phyloP scores from a whole-genome alignment of 305 asterid species.

The Plantago coronopus region DNA sequence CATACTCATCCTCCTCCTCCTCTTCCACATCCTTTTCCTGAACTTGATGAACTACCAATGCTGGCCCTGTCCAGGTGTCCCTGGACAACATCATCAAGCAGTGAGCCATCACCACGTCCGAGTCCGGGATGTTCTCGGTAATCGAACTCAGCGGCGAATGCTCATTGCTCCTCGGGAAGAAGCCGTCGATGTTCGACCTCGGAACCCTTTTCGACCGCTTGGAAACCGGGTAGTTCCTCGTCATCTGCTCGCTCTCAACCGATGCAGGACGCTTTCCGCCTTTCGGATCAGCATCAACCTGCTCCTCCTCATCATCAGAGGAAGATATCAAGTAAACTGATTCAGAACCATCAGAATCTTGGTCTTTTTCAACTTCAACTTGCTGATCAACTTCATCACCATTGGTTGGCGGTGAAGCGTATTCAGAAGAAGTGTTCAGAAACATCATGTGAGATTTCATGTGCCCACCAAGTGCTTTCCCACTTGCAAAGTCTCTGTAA shows the following conservation, averaged over 20 bases:
- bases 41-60: conserved; percentile 7
- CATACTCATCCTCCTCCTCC: conserved; percentile 13
- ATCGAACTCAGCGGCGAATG: conserved; percentile 52
- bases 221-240: conserved; percentile 28
- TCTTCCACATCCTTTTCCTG: conserved; percentile 18
- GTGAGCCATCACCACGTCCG: conserved; percentile 71
- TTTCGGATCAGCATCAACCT: conserved; percentile 21
- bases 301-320: conserved; percentile 30
- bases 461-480: conserved; percentile 87
- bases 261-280: conserved; percentile 16
- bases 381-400: conserved; percentile 18
- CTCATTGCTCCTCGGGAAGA: conserved; percentile 9
- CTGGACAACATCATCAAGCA: conserved; percentile 79
- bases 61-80: conserved; percentile 56
- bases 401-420: neutral
- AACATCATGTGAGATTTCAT: conserved; percentile 85
- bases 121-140: conserved; percentile 66
- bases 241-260: conserved; percentile 54
- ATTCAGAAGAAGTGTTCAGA: conserved; percentile 22
- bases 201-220: conserved; percentile 47
- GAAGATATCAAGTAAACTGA: conserved; percentile 24
- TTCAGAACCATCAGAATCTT: conserved; percentile 30
- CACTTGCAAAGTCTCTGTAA: conserved; percentile 50
- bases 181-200: conserved; percentile 24
- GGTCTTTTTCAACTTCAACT: conserved; percentile 14